Evolutionary conservation across 202 grass and related monocot species (phyloP).

Genomic region (Bolboschoenoplectus hybrid): DNA sequence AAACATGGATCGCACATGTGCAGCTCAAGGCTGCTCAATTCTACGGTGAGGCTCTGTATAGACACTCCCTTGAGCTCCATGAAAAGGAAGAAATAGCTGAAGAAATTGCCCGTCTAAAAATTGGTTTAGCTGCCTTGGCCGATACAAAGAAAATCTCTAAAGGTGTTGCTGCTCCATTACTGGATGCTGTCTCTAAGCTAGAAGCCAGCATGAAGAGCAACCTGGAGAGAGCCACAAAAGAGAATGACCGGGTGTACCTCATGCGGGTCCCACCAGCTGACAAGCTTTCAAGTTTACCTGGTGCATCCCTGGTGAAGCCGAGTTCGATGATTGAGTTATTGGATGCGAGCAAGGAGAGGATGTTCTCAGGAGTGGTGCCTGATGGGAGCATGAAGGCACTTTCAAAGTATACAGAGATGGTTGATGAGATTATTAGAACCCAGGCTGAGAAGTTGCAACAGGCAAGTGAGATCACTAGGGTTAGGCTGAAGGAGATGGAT

Average conservation of each 20-base stretch:
- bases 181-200: conserved; percentile 73
- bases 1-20: conserved; percentile 83
- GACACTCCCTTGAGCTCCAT: conserved; percentile 83
- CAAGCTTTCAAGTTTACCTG: conserved; percentile 67
- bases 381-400: conserved; percentile 95
- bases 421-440: conserved; percentile 82
- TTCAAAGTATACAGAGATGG: conserved; percentile 98
- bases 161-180: conserved; percentile 72
- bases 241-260: conserved; percentile 89
- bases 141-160: conserved; percentile 88
- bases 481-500: conserved; percentile 98
- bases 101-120: conserved; percentile 86
- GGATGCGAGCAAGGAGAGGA: conserved; percentile 89
- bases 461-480: conserved; percentile 89
- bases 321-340: conserved; percentile 70
- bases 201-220: conserved; percentile 81
- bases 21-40: conserved; percentile 93
- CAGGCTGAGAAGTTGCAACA: conserved; percentile 96
- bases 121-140: conserved; percentile 65
- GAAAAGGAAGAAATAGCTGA: conserved; percentile 91
- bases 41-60: conserved; percentile 85
- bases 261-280: conserved; percentile 85
- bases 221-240: conserved; percentile 80
- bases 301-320: conserved; percentile 82
- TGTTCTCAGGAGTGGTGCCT: conserved; percentile 89